Evolutionary conservation across 140 eudicot genomes (phyloP).

Genomic region (Stevia rebaudiana): DNA sequence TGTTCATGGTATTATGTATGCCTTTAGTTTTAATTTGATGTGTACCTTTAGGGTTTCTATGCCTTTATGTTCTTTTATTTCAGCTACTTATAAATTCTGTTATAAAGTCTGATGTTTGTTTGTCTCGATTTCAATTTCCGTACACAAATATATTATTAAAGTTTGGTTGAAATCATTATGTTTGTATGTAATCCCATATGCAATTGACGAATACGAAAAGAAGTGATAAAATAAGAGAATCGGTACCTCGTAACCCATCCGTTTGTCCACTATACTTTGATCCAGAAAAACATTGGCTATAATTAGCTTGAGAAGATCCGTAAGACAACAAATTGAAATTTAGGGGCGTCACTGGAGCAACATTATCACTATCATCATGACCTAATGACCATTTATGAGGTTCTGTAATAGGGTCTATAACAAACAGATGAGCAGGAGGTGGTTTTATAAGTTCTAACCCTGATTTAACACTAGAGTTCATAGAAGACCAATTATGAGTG

Average conservation of each 20-base stretch:
- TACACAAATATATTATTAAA: no score
- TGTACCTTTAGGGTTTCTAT: no score
- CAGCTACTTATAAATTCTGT: no score
- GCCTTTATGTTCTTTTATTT: no score
- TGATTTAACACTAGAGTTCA: conserved; percentile 22
- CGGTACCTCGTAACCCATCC: conserved; percentile 37
- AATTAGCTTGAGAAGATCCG: conserved; percentile 44
- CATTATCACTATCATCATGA: conserved; percentile 21
- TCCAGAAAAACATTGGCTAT: conserved; percentile 35
- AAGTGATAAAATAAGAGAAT: not conserved
- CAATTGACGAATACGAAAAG: not conserved
- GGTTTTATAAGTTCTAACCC: conserved; percentile 8
- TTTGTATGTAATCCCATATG: not conserved
- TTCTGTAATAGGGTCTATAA: conserved; percentile 1
- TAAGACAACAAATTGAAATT: conserved; percentile 27
- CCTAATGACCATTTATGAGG: not conserved
- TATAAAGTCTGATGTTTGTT: no score
- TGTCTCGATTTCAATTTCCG: no score
- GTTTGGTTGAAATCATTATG: no score
- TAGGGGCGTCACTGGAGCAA: conserved; percentile 22
- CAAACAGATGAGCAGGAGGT: conserved; percentile 4
- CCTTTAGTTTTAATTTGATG: no score
- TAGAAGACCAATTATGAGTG: conserved; percentile 23
- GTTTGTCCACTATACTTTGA: conserved; percentile 36
- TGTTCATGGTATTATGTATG: no score